Evolutionary conservation across 2,329 filamentous ascomycete genomes (phyloP).

Genomic region (Lachnellula suecica): DNA sequence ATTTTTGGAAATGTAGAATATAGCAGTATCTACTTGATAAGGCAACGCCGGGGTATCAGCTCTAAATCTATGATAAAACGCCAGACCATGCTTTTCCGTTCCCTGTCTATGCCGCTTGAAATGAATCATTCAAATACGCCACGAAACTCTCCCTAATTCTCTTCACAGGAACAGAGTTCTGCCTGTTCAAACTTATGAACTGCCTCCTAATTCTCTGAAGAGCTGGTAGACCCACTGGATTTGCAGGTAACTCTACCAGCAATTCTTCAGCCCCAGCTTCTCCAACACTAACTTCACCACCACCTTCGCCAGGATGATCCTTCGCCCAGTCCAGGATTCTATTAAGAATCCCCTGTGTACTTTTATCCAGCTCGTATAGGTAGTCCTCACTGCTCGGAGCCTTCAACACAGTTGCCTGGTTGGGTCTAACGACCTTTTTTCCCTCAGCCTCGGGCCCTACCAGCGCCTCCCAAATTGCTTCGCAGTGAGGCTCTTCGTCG

Average conservation of each 20-base stretch:
- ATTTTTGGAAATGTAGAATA: too few species aligned
- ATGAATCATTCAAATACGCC: constrained; percentile 64
- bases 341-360: constrained; percentile 74
- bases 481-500: constrained; percentile 66
- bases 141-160: constrained; percentile 64
- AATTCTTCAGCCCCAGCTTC: constrained; percentile 43
- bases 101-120: constrained; percentile 41
- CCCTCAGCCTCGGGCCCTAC: constrained; percentile 58
- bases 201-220: constrained; percentile 76
- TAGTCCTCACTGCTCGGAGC: constrained; percentile 66
- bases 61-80: constrained; percentile 4
- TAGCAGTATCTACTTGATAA: not conserved
- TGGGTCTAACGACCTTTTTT: constrained; percentile 67
- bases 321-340: constrained; percentile 67
- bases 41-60: constrained; percentile 9
- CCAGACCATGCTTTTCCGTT: not conserved
- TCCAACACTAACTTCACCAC: constrained; percentile 49
- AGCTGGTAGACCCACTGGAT: constrained; percentile 68
- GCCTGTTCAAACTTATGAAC: constrained; percentile 73
- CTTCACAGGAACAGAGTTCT: constrained; percentile 57
- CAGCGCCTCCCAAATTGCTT: constrained; percentile 73
- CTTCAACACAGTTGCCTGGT: constrained; percentile 73
- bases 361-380: constrained; percentile 75
- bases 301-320: constrained; percentile 60
- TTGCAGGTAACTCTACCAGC: constrained; percentile 63